Conservation (phyloP, 2,329 filamentous ascomycete genomes). For the Cladosporium phlei region DNA sequence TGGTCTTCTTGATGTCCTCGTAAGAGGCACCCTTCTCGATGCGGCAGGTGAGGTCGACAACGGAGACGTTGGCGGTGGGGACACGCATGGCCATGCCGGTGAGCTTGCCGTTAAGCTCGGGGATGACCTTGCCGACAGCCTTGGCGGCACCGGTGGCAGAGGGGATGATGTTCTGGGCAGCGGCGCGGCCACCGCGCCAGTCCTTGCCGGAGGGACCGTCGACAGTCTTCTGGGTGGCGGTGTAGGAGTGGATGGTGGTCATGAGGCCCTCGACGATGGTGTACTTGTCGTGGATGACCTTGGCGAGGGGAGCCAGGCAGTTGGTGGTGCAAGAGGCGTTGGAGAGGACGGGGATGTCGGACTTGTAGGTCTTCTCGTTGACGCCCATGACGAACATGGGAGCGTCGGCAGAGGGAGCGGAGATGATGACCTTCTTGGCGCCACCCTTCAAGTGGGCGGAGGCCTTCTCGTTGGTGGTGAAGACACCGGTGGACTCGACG, state of each 20-base stretch:
- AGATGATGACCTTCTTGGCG: constrained; percentile 90
- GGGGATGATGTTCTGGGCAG: constrained; percentile 99
- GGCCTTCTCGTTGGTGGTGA: constrained; percentile 98
- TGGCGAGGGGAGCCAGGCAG: constrained; percentile 98
- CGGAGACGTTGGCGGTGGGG: constrained; percentile 96
- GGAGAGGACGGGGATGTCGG: constrained; percentile 88
- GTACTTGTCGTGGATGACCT: constrained; percentile 99
- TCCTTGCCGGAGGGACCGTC: constrained; percentile 97
- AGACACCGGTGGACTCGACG: constrained; percentile 96
- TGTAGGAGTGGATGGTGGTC: constrained; percentile 99
- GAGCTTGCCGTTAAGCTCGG: constrained; percentile 96
- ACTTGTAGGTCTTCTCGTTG: constrained; percentile 91
- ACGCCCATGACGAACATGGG: constrained; percentile 99
- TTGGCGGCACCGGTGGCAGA: constrained; percentile 98
- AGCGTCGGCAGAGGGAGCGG: constrained; percentile 86
- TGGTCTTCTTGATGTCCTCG: constrained; percentile 85
- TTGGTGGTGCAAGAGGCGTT: constrained; percentile 99
- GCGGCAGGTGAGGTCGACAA: constrained; percentile 93
- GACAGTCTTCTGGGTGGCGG: constrained; percentile 98
- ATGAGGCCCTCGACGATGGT: constrained; percentile 97
- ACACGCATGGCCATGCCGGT: constrained; percentile 99
- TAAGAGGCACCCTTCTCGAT: constrained; percentile 84
- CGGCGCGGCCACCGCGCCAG: constrained; percentile 98
- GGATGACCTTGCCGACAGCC: constrained; percentile 99
- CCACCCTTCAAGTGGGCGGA: constrained; percentile 89